Conservation (phyloP, 441 rosid genomes). For the Macaranga tanarius region DNA sequence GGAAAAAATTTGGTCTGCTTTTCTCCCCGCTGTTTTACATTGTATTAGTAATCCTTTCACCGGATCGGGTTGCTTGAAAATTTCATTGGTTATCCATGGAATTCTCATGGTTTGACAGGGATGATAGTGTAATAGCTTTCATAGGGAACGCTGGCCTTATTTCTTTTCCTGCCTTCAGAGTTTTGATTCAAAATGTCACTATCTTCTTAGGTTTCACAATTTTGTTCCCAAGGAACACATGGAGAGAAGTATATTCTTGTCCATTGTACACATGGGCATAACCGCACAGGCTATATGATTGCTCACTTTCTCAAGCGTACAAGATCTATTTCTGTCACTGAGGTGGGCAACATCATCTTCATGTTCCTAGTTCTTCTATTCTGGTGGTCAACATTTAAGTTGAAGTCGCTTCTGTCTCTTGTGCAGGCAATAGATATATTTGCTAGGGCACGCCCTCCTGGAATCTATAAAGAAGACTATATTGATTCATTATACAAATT, state of each 20-base stretch:
- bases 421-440: slow-evolving; percentile 69
- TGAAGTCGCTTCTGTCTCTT: slow-evolving; percentile 9
- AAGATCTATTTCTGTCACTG: slow-evolving; percentile 62
- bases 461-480: slow-evolving; percentile 82
- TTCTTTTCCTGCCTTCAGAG: background rate
- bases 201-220: slow-evolving; percentile 16
- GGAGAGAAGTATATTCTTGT: slow-evolving; percentile 74
- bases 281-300: slow-evolving; percentile 96
- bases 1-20: background rate
- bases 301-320: slow-evolving; percentile 89
- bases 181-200: slow-evolving; percentile 6
- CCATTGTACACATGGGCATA: slow-evolving; percentile 96
- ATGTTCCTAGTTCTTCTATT: background rate
- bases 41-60: background rate
- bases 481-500: slow-evolving; percentile 65
- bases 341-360: slow-evolving; percentile 40
- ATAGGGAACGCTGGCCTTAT: background rate
- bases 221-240: slow-evolving; percentile 10
- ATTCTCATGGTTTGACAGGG: background rate
- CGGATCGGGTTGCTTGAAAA: background rate
- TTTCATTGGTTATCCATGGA: background rate
- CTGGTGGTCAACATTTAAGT: slow-evolving; percentile 1
- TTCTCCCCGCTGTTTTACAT: background rate
- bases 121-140: background rate
- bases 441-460: slow-evolving; percentile 88